Conservation (phyloP, 1,284 basidiomycete species). For the Ustilago sp. region DNA sequence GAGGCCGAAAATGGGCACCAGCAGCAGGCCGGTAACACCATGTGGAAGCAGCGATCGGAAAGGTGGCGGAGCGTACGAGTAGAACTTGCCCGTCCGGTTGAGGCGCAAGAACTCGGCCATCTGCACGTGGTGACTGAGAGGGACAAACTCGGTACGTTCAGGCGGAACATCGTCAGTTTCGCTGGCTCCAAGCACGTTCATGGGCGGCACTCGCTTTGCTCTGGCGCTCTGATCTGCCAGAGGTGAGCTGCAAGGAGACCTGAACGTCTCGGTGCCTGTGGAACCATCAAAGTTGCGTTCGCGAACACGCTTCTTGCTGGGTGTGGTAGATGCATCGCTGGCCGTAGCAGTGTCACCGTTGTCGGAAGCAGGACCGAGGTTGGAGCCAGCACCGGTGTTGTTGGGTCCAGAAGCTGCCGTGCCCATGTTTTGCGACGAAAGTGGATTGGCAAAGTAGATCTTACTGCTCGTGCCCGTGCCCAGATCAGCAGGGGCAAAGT, state of each 20-base stretch:
- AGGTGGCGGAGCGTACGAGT: conserved; percentile 55
- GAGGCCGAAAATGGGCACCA: conserved; percentile 88
- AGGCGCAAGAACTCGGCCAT: conserved; percentile 63
- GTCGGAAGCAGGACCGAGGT: conserved; percentile 10
- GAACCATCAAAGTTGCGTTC: conserved; percentile 54
- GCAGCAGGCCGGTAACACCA: conserved; percentile 50
- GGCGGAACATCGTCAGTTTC: conserved; percentile 45
- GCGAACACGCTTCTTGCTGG: conserved; percentile 16
- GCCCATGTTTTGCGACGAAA: conserved; percentile 21
- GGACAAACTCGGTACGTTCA: conserved; percentile 54
- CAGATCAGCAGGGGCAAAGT: conserved; percentile 66
- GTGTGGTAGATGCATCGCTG: conserved; percentile 1
- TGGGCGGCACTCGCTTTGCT: conserved; percentile 59
- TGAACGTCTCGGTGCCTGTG: conserved; percentile 42
- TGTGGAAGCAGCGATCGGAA: conserved; percentile 62
- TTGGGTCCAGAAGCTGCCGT: conserved; percentile 20
- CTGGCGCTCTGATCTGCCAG: conserved; percentile 26
- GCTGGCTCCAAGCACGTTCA: conserved; percentile 61
- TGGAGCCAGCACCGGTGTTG: conserved; percentile 1
- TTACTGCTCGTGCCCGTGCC: conserved; percentile 64
- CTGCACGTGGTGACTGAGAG: conserved; percentile 58
- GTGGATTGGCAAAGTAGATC: conserved; percentile 60
- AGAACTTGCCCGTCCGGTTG: conserved; percentile 59
- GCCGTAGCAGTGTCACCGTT: conserved; percentile 2
- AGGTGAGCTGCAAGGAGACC: conserved; percentile 28